phyloP scores from a whole-genome alignment of 768 basidiomycete genomes.

The Mycena vulgaris region DNA sequence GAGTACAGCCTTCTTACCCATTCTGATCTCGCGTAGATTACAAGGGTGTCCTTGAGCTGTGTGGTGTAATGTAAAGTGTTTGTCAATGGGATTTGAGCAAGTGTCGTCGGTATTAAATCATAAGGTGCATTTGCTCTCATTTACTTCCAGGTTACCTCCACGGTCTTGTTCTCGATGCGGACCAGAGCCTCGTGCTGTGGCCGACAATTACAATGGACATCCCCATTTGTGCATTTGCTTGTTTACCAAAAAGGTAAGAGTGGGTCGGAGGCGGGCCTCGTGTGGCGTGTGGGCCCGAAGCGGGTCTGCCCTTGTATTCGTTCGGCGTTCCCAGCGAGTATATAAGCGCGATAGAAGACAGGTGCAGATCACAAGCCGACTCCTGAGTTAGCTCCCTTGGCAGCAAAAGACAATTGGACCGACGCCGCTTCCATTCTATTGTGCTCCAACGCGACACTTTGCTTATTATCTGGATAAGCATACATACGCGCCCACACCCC shows the following conservation, averaged over 20 bases:
- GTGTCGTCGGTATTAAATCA: background rate
- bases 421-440: constrained; percentile 23
- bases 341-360: constrained; percentile 25
- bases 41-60: background rate
- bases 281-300: background rate
- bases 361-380: constrained; percentile 22
- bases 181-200: constrained; percentile 27
- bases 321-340: constrained; percentile 11
- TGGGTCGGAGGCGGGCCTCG: background rate
- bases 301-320: constrained; percentile 25
- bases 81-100: no score
- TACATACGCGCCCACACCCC: constrained; percentile 34
- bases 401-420: constrained; percentile 31
- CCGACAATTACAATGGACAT: constrained; percentile 22
- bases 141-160: constrained; percentile 14
- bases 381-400: constrained; percentile 22
- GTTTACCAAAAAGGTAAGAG: constrained; percentile 17
- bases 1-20: constrained; percentile 25
- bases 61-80: background rate
- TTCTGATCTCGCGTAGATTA: constrained; percentile 14
- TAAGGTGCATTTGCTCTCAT: constrained; percentile 15
- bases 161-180: constrained; percentile 20
- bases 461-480: constrained; percentile 34
- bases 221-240: constrained; percentile 17
- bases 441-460: constrained; percentile 11